Evolutionary conservation across 1,139 yeast genomes (phyloP), one percentile per base, ranked within the genome.

Genomic region (Yamadazyma spencermartinsiae): DNA sequence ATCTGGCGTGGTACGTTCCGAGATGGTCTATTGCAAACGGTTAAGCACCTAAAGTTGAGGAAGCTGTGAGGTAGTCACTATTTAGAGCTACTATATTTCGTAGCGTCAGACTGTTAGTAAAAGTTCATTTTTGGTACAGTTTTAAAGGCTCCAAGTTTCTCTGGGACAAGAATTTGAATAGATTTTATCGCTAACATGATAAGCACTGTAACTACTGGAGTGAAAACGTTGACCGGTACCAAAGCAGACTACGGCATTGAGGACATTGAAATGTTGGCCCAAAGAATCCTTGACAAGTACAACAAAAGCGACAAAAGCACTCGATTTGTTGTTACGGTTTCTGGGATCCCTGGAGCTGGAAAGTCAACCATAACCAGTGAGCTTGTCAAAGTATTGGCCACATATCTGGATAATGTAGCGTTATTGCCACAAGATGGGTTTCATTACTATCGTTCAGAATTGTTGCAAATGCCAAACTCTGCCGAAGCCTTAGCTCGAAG

Each of bases 261-360:
- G 5, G 39, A 39, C 3, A 36, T 39, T n/a, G 38, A 15, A 2
- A 15, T 10, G 4, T 21, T 39, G n/a, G 39, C 29, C 4, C 14
- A 21, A 11, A 11, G 39, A 16, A 18, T 36, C 2, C n/a, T 39
- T 6, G 20, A 18, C 13, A 25, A 25, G 9, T 27, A 25, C 23
- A 13, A 15, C 4, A 16, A 25, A 9, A 33, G 14, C 20, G 31
- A 27, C 5, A 34, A 35, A 11, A 16, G 31, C n/a, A 32, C 26
- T 12, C 23, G 87, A 41, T 55, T 78, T 2, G 46, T 80, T 10
- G 66, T 86, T 5, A 63, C 84, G 1, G 52, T 86, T 15, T 80
- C 82, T 6, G 95, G 95, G 0, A 71, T 80, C 0, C 95, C 95
- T 1, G 95, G 95, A 3, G 78, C 89, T 1, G 95, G 95, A 0